phyloP scores from a whole-genome alignment of 1,284 basidiomycete genomes.

The Singerocomus rubriflavus region DNA sequence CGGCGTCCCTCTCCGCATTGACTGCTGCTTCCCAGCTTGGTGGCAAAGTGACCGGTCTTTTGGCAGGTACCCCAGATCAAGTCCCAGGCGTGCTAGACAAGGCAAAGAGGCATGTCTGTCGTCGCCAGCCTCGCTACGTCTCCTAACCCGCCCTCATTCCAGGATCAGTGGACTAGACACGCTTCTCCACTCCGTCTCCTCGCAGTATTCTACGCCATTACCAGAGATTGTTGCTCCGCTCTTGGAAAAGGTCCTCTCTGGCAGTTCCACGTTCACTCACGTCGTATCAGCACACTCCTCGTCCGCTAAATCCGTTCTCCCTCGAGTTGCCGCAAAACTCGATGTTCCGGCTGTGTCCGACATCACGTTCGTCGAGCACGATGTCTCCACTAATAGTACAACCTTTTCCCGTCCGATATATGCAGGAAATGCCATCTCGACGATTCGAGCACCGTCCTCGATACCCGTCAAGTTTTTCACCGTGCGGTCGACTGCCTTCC shows the following conservation, averaged over 20 bases:
- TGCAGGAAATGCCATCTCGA: constrained; percentile 96
- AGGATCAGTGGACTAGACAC: constrained; percentile 49
- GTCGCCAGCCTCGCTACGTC: neutral
- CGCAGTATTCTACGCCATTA: constrained; percentile 48
- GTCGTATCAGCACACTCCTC: constrained; percentile 69
- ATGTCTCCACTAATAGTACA: constrained; percentile 65
- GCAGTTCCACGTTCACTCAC: constrained; percentile 71
- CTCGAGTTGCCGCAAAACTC: constrained; percentile 86
- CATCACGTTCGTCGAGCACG: constrained; percentile 80
- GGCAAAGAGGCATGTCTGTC: constrained; percentile 67
- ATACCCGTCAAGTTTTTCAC: constrained; percentile 93
- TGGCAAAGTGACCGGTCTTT: constrained; percentile 84
- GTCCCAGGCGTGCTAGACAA: constrained; percentile 69
- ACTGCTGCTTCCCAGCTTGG: constrained; percentile 87
- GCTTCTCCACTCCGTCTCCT: constrained; percentile 50
- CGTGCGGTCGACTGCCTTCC: constrained; percentile 92
- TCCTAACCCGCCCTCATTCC: constrained; percentile 11
- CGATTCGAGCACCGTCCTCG: constrained; percentile 74
- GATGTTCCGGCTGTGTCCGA: constrained; percentile 90
- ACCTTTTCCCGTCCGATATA: constrained; percentile 95
- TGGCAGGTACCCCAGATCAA: constrained; percentile 75
- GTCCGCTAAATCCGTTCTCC: constrained; percentile 62
- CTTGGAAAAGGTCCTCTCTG: constrained; percentile 51
- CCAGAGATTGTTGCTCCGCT: constrained; percentile 54
- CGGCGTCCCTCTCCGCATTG: constrained; percentile 85